Conservation (phyloP, 2,329 filamentous ascomycete genomes). For the Cordyceps farinosa region DNA sequence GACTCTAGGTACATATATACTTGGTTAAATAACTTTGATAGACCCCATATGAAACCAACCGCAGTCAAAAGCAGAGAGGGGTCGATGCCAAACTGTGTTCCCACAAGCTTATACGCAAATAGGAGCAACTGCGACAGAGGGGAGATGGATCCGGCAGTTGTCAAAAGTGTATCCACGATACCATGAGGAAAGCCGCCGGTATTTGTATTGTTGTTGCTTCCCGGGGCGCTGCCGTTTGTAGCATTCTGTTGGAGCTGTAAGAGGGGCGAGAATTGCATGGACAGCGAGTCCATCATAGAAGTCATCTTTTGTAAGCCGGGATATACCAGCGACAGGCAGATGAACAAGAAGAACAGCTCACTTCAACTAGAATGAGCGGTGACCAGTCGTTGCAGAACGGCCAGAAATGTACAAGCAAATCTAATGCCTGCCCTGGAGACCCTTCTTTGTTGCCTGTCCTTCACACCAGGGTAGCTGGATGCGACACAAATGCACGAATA, state of each 20-base stretch:
- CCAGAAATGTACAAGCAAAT: not conserved
- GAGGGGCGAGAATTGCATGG: slow-evolving; percentile 9
- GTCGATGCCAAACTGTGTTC: slow-evolving; percentile 45
- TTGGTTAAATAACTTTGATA: slow-evolving; percentile 35
- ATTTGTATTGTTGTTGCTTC: not conserved
- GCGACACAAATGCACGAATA: not conserved
- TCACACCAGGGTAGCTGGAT: not conserved
- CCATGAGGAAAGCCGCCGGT: slow-evolving; percentile 24
- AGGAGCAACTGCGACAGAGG: slow-evolving; percentile 40
- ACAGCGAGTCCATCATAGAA: slow-evolving; percentile 13
- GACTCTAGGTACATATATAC: slow-evolving; percentile 32
- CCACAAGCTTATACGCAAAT: slow-evolving; percentile 45
- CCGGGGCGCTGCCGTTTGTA: not conserved
- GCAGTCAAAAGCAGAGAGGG: slow-evolving; percentile 45
- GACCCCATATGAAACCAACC: slow-evolving; percentile 46
- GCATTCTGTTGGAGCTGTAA: slow-evolving; percentile 1
- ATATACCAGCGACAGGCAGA: not conserved
- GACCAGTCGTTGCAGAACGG: too few species aligned
- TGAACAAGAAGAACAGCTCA: not conserved
- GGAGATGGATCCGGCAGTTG: slow-evolving; percentile 42
- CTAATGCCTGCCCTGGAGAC: not conserved
- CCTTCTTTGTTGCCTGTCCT: not conserved
- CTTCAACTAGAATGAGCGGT: not conserved
- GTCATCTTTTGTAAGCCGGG: not conserved
- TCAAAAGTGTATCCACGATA: slow-evolving; percentile 43